phyloP scores from a whole-genome alignment of 495 filamentous ascomycete species.

The Podospora fimiseda region DNA sequence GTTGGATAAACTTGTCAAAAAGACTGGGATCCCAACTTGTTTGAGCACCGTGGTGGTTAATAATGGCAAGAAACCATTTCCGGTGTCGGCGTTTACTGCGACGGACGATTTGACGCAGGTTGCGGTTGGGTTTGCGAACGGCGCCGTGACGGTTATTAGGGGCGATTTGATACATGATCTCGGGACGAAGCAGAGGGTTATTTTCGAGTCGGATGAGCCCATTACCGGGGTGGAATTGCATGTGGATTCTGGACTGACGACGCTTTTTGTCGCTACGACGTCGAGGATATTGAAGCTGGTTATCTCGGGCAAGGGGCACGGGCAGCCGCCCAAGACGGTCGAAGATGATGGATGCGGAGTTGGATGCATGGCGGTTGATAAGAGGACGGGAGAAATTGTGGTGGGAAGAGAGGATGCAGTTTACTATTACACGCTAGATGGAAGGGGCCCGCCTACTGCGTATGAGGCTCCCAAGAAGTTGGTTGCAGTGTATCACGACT shows the following conservation, averaged over 20 bases:
- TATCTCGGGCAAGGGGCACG: constrained; percentile 80
- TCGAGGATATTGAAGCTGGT: constrained; percentile 78
- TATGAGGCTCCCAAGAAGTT: constrained; percentile 87
- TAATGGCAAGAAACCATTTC: constrained; percentile 89
- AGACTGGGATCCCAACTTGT: constrained; percentile 80
- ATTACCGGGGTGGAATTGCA: constrained; percentile 83
- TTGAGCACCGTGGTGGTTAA: constrained; percentile 77
- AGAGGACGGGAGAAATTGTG: constrained; percentile 72
- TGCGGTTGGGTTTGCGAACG: constrained; percentile 92
- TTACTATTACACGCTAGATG: constrained; percentile 83
- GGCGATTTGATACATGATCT: constrained; percentile 94
- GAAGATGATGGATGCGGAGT: constrained; percentile 85
- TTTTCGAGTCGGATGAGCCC: constrained; percentile 95
- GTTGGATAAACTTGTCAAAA: constrained; percentile 89
- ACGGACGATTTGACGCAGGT: constrained; percentile 84
- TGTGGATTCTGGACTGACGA: constrained; percentile 56
- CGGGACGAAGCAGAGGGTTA: constrained; percentile 90
- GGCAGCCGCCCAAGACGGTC: constrained; percentile 77
- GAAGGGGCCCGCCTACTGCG: constrained; percentile 76
- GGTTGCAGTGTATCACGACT: constrained; percentile 74
- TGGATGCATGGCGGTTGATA: constrained; percentile 87
- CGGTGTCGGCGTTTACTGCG: constrained; percentile 83
- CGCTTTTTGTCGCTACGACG: constrained; percentile 88
- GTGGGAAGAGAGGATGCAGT: constrained; percentile 91
- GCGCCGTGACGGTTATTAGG: constrained; percentile 84